These are phyloP conservation scores for Chloroidium sp. DNA, from an alignment of 163 green algal species.

Conservation along the genomic window DNA sequence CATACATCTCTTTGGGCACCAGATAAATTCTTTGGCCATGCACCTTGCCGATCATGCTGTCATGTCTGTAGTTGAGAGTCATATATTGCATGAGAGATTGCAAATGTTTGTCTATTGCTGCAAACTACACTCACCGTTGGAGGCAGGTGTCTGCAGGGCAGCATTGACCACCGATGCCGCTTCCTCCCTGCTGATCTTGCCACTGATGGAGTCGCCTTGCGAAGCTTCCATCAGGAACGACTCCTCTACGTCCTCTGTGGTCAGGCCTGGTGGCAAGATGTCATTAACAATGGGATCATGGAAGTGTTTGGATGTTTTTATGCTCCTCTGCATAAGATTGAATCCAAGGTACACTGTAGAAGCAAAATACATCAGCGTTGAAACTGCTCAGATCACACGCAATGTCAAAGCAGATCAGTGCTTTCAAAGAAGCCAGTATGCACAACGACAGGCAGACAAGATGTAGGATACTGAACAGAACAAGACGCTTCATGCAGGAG, in stretches of 20 bases:
- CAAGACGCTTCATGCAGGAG: no score
- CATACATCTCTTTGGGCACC: not conserved
- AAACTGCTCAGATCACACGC: not conserved
- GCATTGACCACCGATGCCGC: slow-evolving; percentile 43
- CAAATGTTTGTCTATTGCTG: not conserved
- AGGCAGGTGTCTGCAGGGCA: slow-evolving; percentile 37
- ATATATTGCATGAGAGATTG: not conserved
- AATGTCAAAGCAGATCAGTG: no score
- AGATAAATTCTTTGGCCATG: not conserved
- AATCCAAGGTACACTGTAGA: no score
- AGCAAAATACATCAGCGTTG: not conserved
- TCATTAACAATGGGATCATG: not conserved
- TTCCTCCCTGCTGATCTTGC: slow-evolving; percentile 60
- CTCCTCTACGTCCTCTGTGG: slow-evolving; percentile 30
- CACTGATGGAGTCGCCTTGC: slow-evolving; percentile 69
- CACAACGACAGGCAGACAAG: no score
- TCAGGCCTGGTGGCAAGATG: slow-evolving; percentile 19
- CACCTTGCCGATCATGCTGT: not conserved
- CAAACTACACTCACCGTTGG: slow-evolving; percentile 14
- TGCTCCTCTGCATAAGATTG: no score
- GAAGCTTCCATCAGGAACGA: slow-evolving; percentile 53
- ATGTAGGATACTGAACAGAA: no score
- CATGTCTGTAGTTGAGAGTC: not conserved
- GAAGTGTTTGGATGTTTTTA: no score
- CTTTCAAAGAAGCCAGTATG: no score